Conservation (phyloP, 1,139 yeast species). For the Sugiyamaella sp. region DNA sequence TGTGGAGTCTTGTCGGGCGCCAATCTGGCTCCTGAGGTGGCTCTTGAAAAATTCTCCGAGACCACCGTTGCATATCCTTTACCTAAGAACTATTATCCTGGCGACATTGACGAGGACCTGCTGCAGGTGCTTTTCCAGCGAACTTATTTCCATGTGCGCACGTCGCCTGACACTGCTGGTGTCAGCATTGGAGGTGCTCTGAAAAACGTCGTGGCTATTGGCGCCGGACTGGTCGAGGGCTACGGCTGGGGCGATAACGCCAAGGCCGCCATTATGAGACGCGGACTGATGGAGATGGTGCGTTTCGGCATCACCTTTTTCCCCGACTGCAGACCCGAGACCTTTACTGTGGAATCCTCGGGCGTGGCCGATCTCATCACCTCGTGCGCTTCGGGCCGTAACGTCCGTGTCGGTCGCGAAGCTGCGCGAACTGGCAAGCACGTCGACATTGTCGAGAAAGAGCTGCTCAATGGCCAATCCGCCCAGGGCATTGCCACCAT, state of each 20-base stretch:
- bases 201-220: slow-evolving; percentile 89
- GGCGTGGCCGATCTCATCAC: slow-evolving; percentile 98
- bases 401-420: slow-evolving; percentile 79
- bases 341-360: slow-evolving; percentile 89
- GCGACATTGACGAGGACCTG: slow-evolving; percentile 76
- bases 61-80: slow-evolving; percentile 87
- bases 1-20: slow-evolving; percentile 97
- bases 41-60: slow-evolving; percentile 90
- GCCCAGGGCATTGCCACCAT: slow-evolving; percentile 93
- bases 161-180: slow-evolving; percentile 88
- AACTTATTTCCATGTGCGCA: slow-evolving; percentile 92
- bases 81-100: slow-evolving; percentile 66
- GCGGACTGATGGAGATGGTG: slow-evolving; percentile 86
- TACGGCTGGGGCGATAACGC: slow-evolving; percentile 98
- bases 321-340: slow-evolving; percentile 69
- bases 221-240: slow-evolving; percentile 95
- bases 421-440: slow-evolving; percentile 64
- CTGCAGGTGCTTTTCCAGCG: slow-evolving; percentile 82
- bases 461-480: slow-evolving; percentile 84
- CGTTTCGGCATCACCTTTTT: slow-evolving; percentile 75
- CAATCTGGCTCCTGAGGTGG: slow-evolving; percentile 93
- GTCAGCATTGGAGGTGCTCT: slow-evolving; percentile 94
- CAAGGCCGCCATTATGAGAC: slow-evolving; percentile 92
- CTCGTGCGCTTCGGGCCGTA: slow-evolving; percentile 95
- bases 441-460: slow-evolving; percentile 81